Evolutionary conservation across 176 grass and related monocot genomes (phyloP), one percentile per base, ranked within the genome.

Genomic region (Triticum dicoccoides): DNA sequence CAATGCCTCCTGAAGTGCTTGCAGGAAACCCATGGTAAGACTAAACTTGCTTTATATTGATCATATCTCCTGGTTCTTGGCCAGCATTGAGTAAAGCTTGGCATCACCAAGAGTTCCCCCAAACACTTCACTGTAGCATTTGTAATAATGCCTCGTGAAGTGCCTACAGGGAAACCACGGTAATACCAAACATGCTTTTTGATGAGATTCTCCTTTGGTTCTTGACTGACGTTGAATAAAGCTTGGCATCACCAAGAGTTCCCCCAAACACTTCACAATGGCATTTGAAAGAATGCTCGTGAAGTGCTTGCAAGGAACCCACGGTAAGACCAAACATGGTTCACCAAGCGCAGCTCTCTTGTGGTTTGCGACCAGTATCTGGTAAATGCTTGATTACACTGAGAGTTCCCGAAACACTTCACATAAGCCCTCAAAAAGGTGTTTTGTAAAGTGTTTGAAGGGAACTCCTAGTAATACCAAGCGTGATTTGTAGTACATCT

Each of bases 361-460:
- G 0, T 58, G 21, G 8, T 82, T 25, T 0, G 0, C 37, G 21
- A 1, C 4, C 5, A 11, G 0, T 11, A 17, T 6, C 5, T 69
- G 3, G 5, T 18, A 17, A 18, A 89, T 86, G 78, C 33, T 87
- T 69, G 47, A 3, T 86, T 38, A 42, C 34, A 74, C 58, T 54
- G 4, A 92, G 86, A 92, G 88, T 92, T 95, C 58, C 86, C 88
- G 86, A 90, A 92, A 90, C 86, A 95, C 90, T 54, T 92, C 93
- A 92, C 82, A 27, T 11, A 3, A 58, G 3, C n/a, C 13, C 8
- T 66, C 2, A 8, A 23, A 10, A 4, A 6, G 59, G 7, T 32
- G 24, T 11, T 71, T 42, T 3, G 47, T 63, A 88, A 88, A 92
- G 82, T 81, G 79, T 34, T 86, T 84, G 69, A 80, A 91, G 68